Evolutionary conservation across 805 yeast species (phyloP), one percentile per base, ranked within the genome.

Genomic region (Ogataea nitratoaversa): DNA sequence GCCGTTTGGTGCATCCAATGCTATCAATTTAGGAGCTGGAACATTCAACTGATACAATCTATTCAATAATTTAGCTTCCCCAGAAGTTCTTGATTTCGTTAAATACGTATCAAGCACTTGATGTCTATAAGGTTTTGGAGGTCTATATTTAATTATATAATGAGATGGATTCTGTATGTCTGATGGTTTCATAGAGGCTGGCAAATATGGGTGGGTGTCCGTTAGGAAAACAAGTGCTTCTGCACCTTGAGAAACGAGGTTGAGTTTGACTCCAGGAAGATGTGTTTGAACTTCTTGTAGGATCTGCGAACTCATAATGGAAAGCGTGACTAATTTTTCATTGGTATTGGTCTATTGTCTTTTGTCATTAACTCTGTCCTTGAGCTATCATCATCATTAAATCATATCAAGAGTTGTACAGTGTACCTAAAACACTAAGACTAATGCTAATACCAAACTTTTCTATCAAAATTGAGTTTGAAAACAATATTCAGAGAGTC

Each of bases 51-150:
- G 66, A 22, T 57, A 54, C 32, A 78, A 64, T 56, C 77, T 82
- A 35, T 74, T 71, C 62, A 93, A 63, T 22, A 91, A 68, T 50
- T 90, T 80, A 2, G 89, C 88, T 56, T 93, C 99, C 1, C 91
- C 82, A 3, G 81, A 63, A 0, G 98, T 91, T 39, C 99, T 69
- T 32, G 80, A 82, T 47, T 81, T 84, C 3, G 95, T 87, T 36
- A 93, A 71, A 33, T 71, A 71, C 8, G 73, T 71, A 62, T 93
- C 99, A 19, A 93, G 75, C 28, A 72, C 72, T 4, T 88, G 88
- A 53, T 93, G 96, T 56, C 99, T 72, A 57, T 93, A 93, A n/a
- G 83, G 78, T 57, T 93, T 93, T 19, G 81, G 76, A 1, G 99
- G 97, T 48, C 99, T 73, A 60, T 74, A 90, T 60, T 93, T 93